These are phyloP conservation scores for Nelumbo lutea DNA, from an alignment of 164 flowering plant species.

Conservation along the genomic window DNA sequence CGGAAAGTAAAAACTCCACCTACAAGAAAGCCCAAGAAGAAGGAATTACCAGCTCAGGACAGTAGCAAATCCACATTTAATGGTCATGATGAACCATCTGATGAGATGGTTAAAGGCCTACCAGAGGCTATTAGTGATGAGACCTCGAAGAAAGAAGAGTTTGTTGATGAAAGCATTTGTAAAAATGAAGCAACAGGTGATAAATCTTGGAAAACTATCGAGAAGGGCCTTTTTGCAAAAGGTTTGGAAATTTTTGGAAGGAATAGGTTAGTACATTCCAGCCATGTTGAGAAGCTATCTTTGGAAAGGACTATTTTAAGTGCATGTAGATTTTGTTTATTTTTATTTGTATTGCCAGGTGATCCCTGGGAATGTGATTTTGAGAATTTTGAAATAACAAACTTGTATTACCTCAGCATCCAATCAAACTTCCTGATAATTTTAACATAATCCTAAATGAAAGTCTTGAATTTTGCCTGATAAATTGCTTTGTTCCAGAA, in stretches of 20 bases:
- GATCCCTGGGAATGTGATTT: not conserved
- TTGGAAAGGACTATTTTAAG: too few relatives aligned
- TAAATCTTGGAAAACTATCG: constrained; percentile 75
- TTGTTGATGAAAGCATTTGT: constrained; percentile 51
- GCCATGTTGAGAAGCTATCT: too few relatives aligned
- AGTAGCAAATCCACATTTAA: constrained; percentile 20
- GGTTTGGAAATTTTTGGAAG: constrained; percentile 91
- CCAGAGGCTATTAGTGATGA: constrained; percentile 34
- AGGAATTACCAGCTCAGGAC: constrained; percentile 28
- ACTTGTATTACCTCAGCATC: too few relatives aligned
- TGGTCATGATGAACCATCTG: constrained; percentile 25
- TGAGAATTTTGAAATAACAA: too few relatives aligned
- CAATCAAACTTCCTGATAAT: too few relatives aligned
- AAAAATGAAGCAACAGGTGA: constrained; percentile 41
- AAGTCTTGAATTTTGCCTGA: too few relatives aligned
- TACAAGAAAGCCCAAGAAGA: constrained; percentile 47
- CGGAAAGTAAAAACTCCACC: constrained; percentile 44
- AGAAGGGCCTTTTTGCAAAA: constrained; percentile 76
- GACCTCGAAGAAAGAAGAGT: constrained; percentile 53
- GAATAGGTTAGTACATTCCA: constrained; percentile 61
- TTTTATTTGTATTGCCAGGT: not conserved
- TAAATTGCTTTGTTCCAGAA: too few relatives aligned
- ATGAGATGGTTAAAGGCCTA: constrained; percentile 30
- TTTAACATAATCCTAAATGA: too few relatives aligned
- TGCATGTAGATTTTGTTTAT: not conserved